These are phyloP conservation scores for Spizellomyces punctatus DNA, from an alignment of 192 early-diverging fungal genomes.

Conservation along the genomic window DNA sequence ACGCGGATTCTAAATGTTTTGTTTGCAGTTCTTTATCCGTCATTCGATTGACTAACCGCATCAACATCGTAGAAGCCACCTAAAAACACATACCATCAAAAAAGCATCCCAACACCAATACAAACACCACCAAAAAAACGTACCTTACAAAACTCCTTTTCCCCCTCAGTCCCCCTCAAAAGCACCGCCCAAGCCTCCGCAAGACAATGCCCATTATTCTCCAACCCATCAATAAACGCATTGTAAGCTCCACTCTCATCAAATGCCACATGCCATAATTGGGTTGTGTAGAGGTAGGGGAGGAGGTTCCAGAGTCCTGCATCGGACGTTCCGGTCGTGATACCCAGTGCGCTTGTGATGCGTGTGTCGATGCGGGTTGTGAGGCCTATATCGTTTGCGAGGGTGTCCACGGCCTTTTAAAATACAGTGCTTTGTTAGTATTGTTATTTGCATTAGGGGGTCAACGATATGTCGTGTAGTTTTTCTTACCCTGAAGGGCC, in stretches of 20 bases:
- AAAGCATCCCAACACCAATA: not conserved
- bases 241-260: constrained; percentile 35
- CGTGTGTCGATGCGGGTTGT: not conserved
- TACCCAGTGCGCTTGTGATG: not conserved
- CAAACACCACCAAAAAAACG: not conserved
- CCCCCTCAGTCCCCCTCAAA: not conserved
- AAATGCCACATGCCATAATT: constrained; percentile 20
- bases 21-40: constrained; percentile 28
- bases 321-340: constrained; percentile 8
- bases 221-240: constrained; percentile 29
- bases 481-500: constrained; percentile 16
- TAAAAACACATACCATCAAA: not conserved
- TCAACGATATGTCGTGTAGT: not conserved
- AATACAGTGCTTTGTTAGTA: too few species aligned
- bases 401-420: constrained; percentile 17
- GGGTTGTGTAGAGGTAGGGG: constrained; percentile 27
- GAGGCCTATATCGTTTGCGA: constrained; percentile 21
- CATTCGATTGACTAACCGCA: constrained; percentile 15
- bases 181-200: constrained; percentile 8
- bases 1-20: constrained; percentile 17
- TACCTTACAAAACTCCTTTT: constrained; percentile 13
- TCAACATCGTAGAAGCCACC: constrained; percentile 24
- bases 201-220: constrained; percentile 4
- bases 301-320: constrained; percentile 29
- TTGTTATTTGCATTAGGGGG: too few species aligned